These are phyloP conservation scores for Glarea lozoyensis DNA, from an alignment of 495 filamentous ascomycete genomes.

Conservation along the genomic window DNA sequence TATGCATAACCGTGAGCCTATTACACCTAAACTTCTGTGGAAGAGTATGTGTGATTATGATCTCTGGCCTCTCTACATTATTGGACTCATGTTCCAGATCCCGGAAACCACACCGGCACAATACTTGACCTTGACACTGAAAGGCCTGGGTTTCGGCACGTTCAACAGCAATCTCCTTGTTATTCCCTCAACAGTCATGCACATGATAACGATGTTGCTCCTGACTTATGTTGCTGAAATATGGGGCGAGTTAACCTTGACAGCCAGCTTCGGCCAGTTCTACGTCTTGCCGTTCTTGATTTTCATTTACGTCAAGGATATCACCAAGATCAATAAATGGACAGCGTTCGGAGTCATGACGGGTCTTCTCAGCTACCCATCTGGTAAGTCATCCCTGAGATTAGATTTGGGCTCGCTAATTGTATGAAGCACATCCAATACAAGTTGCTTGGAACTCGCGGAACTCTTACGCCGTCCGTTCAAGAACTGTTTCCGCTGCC, in stretches of 20 bases:
- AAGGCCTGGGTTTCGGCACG: conserved; percentile 53
- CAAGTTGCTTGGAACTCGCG: conserved; percentile 60
- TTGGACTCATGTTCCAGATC: conserved; percentile 51
- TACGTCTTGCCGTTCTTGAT: conserved; percentile 51
- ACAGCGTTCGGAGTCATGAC: conserved; percentile 50
- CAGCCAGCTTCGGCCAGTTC: conserved; percentile 36
- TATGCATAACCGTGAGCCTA: conserved; percentile 53
- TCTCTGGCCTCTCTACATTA: conserved; percentile 62
- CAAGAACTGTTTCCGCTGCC: conserved; percentile 53
- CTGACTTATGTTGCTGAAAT: conserved; percentile 29
- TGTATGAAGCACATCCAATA: conserved; percentile 45
- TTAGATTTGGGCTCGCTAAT: too few relatives aligned
- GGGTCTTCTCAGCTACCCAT: conserved; percentile 47
- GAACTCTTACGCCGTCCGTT: conserved; percentile 59
- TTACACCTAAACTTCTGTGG: conserved; percentile 52
- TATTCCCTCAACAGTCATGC: conserved; percentile 48
- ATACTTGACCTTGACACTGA: conserved; percentile 57
- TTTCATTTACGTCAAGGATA: conserved; percentile 41
- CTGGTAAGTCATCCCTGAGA: conserved; percentile 31
- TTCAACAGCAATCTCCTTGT: conserved; percentile 63
- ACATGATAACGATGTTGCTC: conserved; percentile 30
- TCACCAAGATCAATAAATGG: conserved; percentile 38
- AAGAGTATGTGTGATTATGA: conserved; percentile 56
- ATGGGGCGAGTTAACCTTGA: conserved; percentile 38
- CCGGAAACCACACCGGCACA: conserved; percentile 41